Evolutionary conservation across 768 basidiomycete species (phyloP).

Genomic region (Candolleomyces aberdarensis): DNA sequence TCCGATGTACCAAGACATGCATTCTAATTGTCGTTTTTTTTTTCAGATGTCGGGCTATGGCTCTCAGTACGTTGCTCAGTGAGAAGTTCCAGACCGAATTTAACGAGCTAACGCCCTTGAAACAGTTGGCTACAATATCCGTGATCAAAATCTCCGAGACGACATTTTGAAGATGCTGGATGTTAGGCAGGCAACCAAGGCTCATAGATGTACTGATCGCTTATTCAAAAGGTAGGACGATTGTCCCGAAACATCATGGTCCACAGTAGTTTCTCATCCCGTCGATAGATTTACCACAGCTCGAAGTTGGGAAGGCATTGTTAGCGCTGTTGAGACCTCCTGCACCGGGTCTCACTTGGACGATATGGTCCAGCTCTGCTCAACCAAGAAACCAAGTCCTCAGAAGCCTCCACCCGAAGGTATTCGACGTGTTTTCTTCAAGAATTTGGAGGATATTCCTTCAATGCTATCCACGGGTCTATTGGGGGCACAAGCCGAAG

Average conservation of each 20-base stretch:
- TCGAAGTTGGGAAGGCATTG: conserved; percentile 11
- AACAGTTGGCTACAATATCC: conserved; percentile 29
- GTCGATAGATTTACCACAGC: conserved; percentile 12
- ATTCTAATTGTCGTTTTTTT: neutral
- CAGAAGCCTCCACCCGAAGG: conserved; percentile 3
- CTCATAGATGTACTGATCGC: neutral
- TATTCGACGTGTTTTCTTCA: conserved; percentile 17
- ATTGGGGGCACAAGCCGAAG: conserved; percentile 4
- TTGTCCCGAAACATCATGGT: neutral
- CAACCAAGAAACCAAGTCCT: conserved; percentile 6
- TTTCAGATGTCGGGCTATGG: conserved; percentile 44
- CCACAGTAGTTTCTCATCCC: neutral
- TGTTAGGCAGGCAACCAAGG: conserved; percentile 8
- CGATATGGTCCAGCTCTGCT: conserved; percentile 20
- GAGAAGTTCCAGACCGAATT: neutral
- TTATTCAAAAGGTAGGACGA: conserved; percentile 10
- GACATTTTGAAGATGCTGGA: conserved; percentile 14
- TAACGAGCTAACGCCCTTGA: neutral
- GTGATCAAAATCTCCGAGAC: conserved; percentile 8
- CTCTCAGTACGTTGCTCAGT: conserved; percentile 37
- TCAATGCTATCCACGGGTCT: conserved; percentile 9
- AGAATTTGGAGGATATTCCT: conserved; percentile 14
- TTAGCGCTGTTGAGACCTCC: conserved; percentile 9
- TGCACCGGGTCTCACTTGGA: conserved; percentile 15
- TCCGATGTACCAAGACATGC: neutral